Conservation (phyloP, 2,329 filamentous ascomycete genomes). For the Xylaria sp. region DNA sequence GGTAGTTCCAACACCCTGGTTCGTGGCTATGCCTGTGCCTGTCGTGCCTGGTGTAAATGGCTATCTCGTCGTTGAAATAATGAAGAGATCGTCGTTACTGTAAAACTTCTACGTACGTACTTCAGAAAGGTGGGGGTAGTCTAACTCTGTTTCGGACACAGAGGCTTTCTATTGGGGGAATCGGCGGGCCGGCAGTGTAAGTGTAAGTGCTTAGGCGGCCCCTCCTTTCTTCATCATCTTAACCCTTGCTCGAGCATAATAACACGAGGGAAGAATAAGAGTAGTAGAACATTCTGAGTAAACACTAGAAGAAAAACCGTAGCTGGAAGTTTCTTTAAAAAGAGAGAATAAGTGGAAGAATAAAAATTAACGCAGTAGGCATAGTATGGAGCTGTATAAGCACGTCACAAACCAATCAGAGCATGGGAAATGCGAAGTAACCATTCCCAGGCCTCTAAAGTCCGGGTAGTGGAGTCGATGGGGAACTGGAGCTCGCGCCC, state of each 20-base stretch:
- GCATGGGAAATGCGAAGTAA: constrained; percentile 12
- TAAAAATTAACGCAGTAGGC: constrained; percentile 1
- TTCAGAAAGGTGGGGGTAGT: not conserved
- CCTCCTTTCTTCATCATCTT: constrained; percentile 2
- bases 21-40: not conserved
- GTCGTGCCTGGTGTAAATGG: not conserved
- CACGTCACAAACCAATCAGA: constrained; percentile 17
- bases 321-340: not conserved
- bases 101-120: not conserved
- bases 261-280: not conserved
- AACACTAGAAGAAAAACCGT: constrained; percentile 13
- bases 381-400: not conserved
- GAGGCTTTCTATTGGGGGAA: not conserved
- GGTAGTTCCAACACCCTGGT: not conserved
- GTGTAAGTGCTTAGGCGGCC: not conserved
- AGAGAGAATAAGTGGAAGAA: not conserved
- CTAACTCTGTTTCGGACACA: not conserved
- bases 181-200: not conserved
- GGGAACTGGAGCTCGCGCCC: constrained; percentile 20
- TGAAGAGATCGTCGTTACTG: not conserved
- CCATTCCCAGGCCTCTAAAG: constrained; percentile 28
- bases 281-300: not conserved
- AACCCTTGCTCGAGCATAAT: not conserved
- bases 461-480: constrained; percentile 28
- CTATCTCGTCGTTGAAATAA: constrained; percentile 5